These are phyloP conservation scores for Curvularia sp. DNA, from an alignment of 2,329 filamentous ascomycete species.

Conservation along the genomic window DNA sequence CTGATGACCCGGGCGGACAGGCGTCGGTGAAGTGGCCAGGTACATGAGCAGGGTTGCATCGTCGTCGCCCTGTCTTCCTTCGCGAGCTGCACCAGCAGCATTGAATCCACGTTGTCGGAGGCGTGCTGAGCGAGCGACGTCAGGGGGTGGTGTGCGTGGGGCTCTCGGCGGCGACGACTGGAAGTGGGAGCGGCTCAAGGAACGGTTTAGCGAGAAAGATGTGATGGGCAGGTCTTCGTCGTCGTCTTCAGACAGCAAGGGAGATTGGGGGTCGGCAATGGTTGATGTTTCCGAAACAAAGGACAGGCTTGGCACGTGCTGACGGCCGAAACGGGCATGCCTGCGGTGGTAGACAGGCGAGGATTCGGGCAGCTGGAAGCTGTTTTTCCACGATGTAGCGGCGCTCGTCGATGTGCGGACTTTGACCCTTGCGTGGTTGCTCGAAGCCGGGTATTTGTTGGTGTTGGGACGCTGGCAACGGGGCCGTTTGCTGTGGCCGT, in stretches of 20 bases:
- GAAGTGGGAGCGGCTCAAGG: conserved; percentile 62
- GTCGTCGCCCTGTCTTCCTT: conserved; percentile 73
- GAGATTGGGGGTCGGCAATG: conserved; percentile 66
- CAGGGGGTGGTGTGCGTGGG: conserved; percentile 52
- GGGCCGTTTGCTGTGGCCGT: conserved; percentile 49
- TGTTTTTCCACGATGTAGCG: conserved; percentile 73
- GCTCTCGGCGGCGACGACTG: conserved; percentile 77
- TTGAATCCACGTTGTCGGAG: conserved; percentile 50
- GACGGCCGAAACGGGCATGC: conserved; percentile 73
- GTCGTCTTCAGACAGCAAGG: conserved; percentile 75
- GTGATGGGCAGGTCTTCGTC: conserved; percentile 80
- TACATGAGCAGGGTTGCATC: conserved; percentile 87
- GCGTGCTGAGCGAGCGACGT: conserved; percentile 50
- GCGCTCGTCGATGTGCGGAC: conserved; percentile 65
- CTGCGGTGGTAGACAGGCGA: conserved; percentile 82
- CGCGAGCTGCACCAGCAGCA: conserved; percentile 49
- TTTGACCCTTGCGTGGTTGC: conserved; percentile 72
- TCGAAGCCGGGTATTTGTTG: conserved; percentile 51
- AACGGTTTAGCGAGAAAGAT: conserved; percentile 68
- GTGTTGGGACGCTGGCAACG: conserved; percentile 38
- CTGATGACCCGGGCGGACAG: conserved; percentile 64
- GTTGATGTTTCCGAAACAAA: conserved; percentile 77
- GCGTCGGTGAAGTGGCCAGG: conserved; percentile 89
- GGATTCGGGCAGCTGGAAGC: conserved; percentile 79
- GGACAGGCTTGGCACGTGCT: conserved; percentile 74